Percentiles rank a stretch among this genome's conserved stretches.
Conservation (phyloP, 257 asterid genomes). For the Handroanthus guayacan region DNA sequence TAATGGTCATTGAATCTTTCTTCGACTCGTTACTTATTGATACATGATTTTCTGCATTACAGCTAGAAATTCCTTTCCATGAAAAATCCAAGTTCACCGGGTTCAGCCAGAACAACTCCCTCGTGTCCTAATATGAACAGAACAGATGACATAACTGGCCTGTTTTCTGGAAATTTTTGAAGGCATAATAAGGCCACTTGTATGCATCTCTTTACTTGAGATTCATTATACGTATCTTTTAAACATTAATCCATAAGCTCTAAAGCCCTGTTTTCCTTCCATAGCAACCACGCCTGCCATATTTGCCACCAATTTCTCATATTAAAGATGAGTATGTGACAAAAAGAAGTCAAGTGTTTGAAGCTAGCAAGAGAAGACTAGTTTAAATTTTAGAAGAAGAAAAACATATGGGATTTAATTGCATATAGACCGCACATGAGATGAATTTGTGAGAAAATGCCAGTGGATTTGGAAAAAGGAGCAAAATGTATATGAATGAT, state of each 20-base stretch:
- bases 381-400: no score
- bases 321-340: no score
- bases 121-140: slow-evolving; percentile 50
- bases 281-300: slow-evolving; percentile 55
- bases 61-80: slow-evolving; percentile 17
- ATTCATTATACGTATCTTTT: slow-evolving; percentile 27
- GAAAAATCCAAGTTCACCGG: slow-evolving; percentile 55
- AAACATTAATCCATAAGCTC: slow-evolving; percentile 48
- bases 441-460: no score
- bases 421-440: no score
- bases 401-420: no score
- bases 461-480: no score
- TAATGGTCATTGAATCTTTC: slow-evolving; percentile 1
- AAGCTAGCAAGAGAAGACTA: no score
- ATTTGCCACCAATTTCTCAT: background rate
- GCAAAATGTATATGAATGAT: no score
- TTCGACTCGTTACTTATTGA: background rate
- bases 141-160: slow-evolving; percentile 49
- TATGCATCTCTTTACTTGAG: slow-evolving; percentile 51
- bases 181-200: slow-evolving; percentile 56
- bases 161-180: slow-evolving; percentile 42
- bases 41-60: background rate
- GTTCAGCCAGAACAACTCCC: slow-evolving; percentile 39
- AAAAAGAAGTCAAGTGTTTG: no score
- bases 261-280: slow-evolving; percentile 38